Conservation (phyloP, 345 rosid genomes). For the Crucihimalaya himalaica region DNA sequence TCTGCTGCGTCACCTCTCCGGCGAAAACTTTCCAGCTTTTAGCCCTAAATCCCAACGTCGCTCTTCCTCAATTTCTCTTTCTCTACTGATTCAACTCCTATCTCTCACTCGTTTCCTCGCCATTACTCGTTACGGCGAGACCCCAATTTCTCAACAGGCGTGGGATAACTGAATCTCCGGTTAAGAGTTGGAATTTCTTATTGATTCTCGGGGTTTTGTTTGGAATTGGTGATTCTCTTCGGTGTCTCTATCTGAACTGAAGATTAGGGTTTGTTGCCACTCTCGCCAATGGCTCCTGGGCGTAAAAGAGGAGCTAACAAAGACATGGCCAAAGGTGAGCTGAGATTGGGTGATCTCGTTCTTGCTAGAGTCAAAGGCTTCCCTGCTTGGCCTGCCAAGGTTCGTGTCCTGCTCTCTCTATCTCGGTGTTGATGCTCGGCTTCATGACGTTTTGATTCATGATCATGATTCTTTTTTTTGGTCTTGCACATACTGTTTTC, state of each 20-base stretch:
- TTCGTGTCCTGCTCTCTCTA: conserved; percentile 23
- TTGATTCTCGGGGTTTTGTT: conserved; percentile 2
- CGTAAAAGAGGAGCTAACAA: conserved; percentile 80
- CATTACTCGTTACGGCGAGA: conserved; percentile 12
- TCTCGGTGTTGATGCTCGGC: not conserved
- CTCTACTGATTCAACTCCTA: conserved; percentile 8
- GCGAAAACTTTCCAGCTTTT: not conserved
- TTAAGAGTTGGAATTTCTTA: conserved; percentile 14
- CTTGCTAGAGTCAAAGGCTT: conserved; percentile 97
- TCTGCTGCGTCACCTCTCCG: conserved; percentile 18
- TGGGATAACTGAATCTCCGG: not conserved
- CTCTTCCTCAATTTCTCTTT: not conserved
- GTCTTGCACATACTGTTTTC: not conserved
- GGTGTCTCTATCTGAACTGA: not conserved
- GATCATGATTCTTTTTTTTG: not conserved
- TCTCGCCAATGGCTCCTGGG: conserved; percentile 62
- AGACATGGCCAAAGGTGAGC: conserved; percentile 52
- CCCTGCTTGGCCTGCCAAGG: conserved; percentile 99
- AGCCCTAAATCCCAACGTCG: not conserved
- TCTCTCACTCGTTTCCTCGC: not conserved
- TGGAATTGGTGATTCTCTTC: not conserved
- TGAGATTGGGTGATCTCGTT: conserved; percentile 93
- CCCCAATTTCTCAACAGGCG: not conserved
- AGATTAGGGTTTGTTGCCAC: conserved; percentile 36
- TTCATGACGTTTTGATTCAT: not conserved